Evolutionary conservation across 2,329 filamentous ascomycete genomes (phyloP).

Genomic region (Aspergillus floridensis): DNA sequence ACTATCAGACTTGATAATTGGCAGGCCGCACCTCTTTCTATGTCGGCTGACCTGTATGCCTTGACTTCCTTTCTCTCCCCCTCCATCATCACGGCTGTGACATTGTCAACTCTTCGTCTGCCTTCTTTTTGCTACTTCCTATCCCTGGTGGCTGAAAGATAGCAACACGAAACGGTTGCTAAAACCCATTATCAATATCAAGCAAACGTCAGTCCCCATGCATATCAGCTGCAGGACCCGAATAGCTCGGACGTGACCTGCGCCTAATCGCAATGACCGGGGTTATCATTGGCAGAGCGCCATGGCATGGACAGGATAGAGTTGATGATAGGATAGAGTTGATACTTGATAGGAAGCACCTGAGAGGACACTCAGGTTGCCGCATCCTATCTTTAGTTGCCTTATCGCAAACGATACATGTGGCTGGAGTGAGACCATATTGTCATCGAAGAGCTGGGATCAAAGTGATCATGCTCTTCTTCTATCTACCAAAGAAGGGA

Average conservation of each 20-base stretch:
- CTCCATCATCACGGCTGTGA: neutral
- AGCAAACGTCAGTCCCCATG: constrained; percentile 14
- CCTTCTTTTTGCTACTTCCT: neutral
- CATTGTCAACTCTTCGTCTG: constrained; percentile 4
- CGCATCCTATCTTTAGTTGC: neutral
- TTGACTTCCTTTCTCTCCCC: neutral
- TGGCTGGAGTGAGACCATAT: neutral
- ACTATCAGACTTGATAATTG: neutral
- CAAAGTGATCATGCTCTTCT: neutral
- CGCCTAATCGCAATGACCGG: constrained; percentile 12
- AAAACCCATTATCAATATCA: constrained; percentile 30
- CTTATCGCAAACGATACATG: neutral
- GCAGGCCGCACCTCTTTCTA: neutral
- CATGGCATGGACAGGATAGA: constrained; percentile 5
- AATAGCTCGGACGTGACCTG: constrained; percentile 16
- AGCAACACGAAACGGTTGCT: constrained; percentile 22
- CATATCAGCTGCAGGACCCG: constrained; percentile 31
- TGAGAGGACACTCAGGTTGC: neutral
- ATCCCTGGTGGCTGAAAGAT: constrained; percentile 13
- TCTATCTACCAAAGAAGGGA: neutral
- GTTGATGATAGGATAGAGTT: neutral
- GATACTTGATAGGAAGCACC: neutral
- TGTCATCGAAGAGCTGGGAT: neutral
- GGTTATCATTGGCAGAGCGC: constrained; percentile 12
- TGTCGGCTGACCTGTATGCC: neutral